Evolutionary conservation across 2,329 filamentous ascomycete species (phyloP).

Genomic region (Neopestalotiopsis sp.): DNA sequence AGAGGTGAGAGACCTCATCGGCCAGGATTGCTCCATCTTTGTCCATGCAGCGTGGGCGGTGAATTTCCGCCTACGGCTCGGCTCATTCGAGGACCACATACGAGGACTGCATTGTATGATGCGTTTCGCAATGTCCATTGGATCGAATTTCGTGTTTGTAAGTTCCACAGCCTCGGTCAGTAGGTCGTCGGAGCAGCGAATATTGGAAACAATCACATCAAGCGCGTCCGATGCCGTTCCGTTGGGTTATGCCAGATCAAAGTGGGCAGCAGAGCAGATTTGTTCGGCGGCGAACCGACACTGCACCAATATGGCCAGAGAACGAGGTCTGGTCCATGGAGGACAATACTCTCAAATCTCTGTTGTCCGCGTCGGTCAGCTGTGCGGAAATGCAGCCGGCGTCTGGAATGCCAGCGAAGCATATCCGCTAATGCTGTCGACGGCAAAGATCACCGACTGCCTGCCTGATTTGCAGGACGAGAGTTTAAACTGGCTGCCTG

Average conservation of each 20-base stretch:
- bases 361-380: conserved; percentile 52
- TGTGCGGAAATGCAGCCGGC: conserved; percentile 46
- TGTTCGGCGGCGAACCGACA: conserved; percentile 45
- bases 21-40: conserved; percentile 52
- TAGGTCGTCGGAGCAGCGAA: conserved; percentile 23
- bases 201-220: conserved; percentile 47
- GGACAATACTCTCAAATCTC: conserved; percentile 35
- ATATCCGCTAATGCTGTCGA: conserved; percentile 53
- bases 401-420: conserved; percentile 55
- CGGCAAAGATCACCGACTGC: conserved; percentile 41
- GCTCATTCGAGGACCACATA: conserved; percentile 60
- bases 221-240: conserved; percentile 49
- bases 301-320: background rate
- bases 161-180: conserved; percentile 32
- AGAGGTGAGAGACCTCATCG: conserved; percentile 46
- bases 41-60: conserved; percentile 71
- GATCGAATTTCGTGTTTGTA: conserved; percentile 31
- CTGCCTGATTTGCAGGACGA: conserved; percentile 46
- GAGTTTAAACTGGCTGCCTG: conserved; percentile 50
- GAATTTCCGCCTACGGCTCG: conserved; percentile 64
- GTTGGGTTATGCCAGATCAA: conserved; percentile 61
- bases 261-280: conserved; percentile 64
- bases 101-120: conserved; percentile 55
- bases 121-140: conserved; percentile 40
- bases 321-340: conserved; percentile 21